phyloP scores from a whole-genome alignment of 2,329 filamentous ascomycete genomes.

The Pseudocercospora musae region DNA sequence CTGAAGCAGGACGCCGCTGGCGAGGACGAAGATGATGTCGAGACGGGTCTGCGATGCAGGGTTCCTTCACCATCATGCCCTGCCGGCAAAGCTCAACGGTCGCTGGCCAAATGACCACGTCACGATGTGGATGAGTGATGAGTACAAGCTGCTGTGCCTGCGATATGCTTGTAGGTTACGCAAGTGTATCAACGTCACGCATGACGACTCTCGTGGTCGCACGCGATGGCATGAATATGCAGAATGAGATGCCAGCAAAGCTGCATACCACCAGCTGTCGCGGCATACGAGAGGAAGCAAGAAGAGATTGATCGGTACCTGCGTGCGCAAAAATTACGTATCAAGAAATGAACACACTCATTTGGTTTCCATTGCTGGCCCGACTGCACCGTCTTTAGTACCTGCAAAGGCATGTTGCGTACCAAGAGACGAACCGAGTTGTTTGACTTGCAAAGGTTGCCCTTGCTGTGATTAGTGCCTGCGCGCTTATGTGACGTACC shows the following conservation, averaged over 20 bases:
- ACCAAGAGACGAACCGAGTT: too few relatives aligned
- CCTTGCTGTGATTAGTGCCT: too few relatives aligned
- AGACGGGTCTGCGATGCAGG: slow-evolving; percentile 11
- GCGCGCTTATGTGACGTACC: not conserved
- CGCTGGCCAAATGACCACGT: not conserved
- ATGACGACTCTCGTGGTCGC: not conserved
- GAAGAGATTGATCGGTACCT: too few relatives aligned
- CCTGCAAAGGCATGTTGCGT: too few relatives aligned
- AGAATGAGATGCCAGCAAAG: not conserved
- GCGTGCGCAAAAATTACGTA: not conserved
- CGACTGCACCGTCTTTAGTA: too few relatives aligned
- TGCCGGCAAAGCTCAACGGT: slow-evolving; percentile 3
- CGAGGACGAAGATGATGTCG: slow-evolving; percentile 53
- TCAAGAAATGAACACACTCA: not conserved
- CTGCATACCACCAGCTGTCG: slow-evolving; percentile 9
- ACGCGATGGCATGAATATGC: not conserved
- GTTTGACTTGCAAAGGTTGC: too few relatives aligned
- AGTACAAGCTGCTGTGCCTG: not conserved
- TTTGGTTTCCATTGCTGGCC: too few relatives aligned
- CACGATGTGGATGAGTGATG: slow-evolving; percentile 15
- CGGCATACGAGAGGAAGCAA: not conserved
- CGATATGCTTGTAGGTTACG: not conserved
- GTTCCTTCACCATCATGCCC: slow-evolving; percentile 6
- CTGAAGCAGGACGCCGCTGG: slow-evolving; percentile 62
- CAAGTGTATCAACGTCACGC: not conserved